Base-by-base conservation (phyloP, 176 grass and related monocot genomes). In the Lolium rigidum region DNA sequence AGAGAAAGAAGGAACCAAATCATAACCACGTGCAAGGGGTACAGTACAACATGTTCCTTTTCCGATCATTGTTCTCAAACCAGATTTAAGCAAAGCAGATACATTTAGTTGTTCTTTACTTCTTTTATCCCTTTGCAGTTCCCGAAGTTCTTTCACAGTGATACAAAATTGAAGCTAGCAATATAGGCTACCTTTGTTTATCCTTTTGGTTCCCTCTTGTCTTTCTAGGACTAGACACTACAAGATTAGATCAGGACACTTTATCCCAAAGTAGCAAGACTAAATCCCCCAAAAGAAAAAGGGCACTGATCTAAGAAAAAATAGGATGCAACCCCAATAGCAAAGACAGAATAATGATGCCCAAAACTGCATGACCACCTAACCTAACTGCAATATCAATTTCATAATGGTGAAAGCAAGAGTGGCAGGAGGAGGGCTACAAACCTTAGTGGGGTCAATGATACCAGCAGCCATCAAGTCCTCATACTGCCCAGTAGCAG, bases 381-480 rank as follows among this genome's bases (percentile, higher is more conserved):
- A 50, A 49, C 12, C 46, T 1, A 50, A 25, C 20, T 14, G 11
- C 13, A 21, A 2, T 50, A 63, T 54, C 50, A 16, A 44, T 58
- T 24, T 58, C 66, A 26, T 24, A 25, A 4, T 25, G 7, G 9
- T 25, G 31, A 35, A 72, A 64, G 17, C 0, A 86, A 22, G 51
- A 24, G 0, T 28, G 26, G 6, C 6, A 35, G 21, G 25, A 82
- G 49, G 5, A 60, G 11, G 50, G 51, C 26, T 9, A 88, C 86
- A 78, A 26, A 99, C 97, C 97, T 99, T 99, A 6, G 97, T 99
- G 79, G 97, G 97, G 77, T 99, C 97, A 74, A 99, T 99, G 79
- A 99, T 99, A 84, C 97, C 97, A 82, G 84, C 97, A 90, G 97
- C 97, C 97, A 99, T 99, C 90, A 99, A 82, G 76, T 99, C 97